Evolutionary conservation across 2,329 filamentous ascomycete species (phyloP).

Genomic region (Claviceps africana): DNA sequence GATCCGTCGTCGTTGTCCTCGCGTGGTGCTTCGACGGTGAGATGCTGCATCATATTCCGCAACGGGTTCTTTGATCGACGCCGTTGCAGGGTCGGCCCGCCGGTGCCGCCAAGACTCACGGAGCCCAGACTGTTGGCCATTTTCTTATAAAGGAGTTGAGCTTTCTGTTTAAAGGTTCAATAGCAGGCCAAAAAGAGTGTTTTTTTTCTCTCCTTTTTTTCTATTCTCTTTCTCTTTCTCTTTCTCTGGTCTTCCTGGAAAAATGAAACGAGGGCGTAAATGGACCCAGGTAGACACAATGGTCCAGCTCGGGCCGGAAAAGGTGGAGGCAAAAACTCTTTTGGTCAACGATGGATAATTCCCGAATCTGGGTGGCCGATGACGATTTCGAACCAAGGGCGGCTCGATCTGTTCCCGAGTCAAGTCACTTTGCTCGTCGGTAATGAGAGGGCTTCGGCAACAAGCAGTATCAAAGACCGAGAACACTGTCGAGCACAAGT

Average conservation of each 20-base stretch:
- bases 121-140: conserved; percentile 18
- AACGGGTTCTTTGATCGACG: conserved; percentile 22
- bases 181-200: neutral
- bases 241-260: neutral
- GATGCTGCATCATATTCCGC: conserved; percentile 24
- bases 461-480: neutral
- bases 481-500: neutral
- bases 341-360: neutral
- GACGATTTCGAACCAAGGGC: neutral
- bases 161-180: neutral
- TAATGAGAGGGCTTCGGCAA: neutral
- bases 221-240: neutral
- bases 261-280: neutral
- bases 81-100: conserved; percentile 14
- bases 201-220: neutral
- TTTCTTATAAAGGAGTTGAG: neutral
- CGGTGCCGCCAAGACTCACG: conserved; percentile 11
- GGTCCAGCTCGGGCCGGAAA: neutral
- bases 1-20: conserved; percentile 15
- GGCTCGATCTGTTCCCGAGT: neutral
- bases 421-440: neutral
- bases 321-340: neutral
- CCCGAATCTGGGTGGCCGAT: neutral
- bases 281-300: neutral
- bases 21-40: conserved; percentile 19